Base-by-base conservation (phyloP, 2,329 filamentous ascomycete genomes). In the Neonectria magnoliae region DNA sequence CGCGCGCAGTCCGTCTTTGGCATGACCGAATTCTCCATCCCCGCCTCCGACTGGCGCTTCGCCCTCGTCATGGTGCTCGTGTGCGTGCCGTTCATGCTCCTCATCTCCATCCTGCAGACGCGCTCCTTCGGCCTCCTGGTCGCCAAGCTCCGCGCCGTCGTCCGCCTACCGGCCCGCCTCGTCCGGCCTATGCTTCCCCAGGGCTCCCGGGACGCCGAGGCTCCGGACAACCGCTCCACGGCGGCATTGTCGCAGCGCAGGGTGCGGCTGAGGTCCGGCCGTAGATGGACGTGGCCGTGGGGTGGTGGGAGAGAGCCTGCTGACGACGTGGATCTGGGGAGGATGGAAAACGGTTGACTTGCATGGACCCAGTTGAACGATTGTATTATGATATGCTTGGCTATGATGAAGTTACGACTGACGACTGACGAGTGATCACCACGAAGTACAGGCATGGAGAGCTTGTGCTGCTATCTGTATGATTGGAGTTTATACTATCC, bases 51-150 rank as follows among this genome's bases (percentile, higher is more conserved):
- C 73, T 84, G 81, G 79, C 76, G 77, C 11, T 85, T 85, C 64
- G 74, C 80, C 18, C 73, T 83, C 14, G 91, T 86, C 74, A 94
- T 93, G 70, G 90, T 90, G 7, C 88, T 87, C 76, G 89, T 85
- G 47, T 85, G 83, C 73, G 78, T 85, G 2, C 83, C 83, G 22
- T 85, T 85, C 68, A 82, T 85, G 71, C 66, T 84, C 25, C 74
- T 84, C 22, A 79, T 85, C 60, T 78, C 82, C 38, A 76, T 83
- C 31, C 74, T 85, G 36, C 83, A 85, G 59, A 82, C 80, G 7
- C 76, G 79, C 27, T 75, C 76, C 20, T 81, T 80, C 48, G 74
- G 78, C 62, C 50, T 70, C 4, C 57, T 77, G 22, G 36, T 75
- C 25, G 66, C 70, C 56, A 73, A 72, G 42, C 57, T 74, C 52